Evolutionary conservation across 495 filamentous ascomycete genomes (phyloP).

Genomic region (Lasiosphaeriaceae sp.): DNA sequence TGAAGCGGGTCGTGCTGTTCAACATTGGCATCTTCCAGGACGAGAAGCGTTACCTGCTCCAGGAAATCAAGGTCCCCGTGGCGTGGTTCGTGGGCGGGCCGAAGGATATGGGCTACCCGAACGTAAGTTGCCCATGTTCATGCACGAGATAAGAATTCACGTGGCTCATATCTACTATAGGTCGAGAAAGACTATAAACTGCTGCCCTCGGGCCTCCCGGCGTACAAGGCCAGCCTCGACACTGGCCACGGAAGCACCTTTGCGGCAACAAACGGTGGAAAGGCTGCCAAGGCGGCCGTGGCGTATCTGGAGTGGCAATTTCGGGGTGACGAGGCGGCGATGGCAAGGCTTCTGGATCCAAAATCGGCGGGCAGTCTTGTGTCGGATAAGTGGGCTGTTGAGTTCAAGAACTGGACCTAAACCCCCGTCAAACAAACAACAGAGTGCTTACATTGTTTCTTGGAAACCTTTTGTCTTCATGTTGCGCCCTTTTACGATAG

Average conservation of each 20-base stretch:
- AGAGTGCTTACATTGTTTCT: no score
- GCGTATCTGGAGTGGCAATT: slow-evolving; percentile 24
- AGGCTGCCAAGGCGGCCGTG: slow-evolving; percentile 22
- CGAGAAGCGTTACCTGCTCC: slow-evolving; percentile 13
- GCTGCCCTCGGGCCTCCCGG: slow-evolving; percentile 20
- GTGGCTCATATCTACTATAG: slow-evolving; percentile 12
- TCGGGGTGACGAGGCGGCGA: slow-evolving; percentile 18
- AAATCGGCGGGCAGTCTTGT: slow-evolving; percentile 23
- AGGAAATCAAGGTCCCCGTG: slow-evolving; percentile 25
- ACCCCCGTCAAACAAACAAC: no score
- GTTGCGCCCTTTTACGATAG: no score
- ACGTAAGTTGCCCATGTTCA: slow-evolving; percentile 15
- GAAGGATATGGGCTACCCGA: slow-evolving; percentile 30
- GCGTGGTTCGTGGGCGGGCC: slow-evolving; percentile 24
- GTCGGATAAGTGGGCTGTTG: slow-evolving; percentile 31
- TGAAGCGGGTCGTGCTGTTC: slow-evolving; percentile 25
- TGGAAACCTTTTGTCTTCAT: no score
- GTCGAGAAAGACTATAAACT: slow-evolving; percentile 29
- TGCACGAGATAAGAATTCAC: no score
- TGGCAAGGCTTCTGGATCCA: slow-evolving; percentile 20
- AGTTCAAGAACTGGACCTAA: slow-evolving; percentile 15
- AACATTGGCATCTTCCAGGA: slow-evolving; percentile 27
- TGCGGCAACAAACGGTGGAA: slow-evolving; percentile 25
- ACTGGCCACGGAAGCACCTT: slow-evolving; percentile 30
- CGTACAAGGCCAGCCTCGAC: slow-evolving; percentile 32